phyloP scores from a whole-genome alignment of 257 asterid species.

The Rehmannia glutinosa region DNA sequence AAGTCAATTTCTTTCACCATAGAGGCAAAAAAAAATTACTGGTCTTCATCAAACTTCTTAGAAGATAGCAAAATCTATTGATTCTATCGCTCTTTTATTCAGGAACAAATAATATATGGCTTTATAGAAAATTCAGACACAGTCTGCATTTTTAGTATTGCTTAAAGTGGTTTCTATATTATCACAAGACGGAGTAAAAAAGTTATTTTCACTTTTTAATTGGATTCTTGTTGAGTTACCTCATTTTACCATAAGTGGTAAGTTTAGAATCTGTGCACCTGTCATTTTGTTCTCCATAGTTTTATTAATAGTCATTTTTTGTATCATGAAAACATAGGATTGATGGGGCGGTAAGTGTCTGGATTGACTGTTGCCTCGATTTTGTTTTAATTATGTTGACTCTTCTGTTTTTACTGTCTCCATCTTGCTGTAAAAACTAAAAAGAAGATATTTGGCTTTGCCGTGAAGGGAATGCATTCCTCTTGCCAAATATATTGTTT shows the following conservation, averaged over 20 bases:
- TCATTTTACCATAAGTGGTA: conserved; percentile 25
- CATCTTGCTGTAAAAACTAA: neutral
- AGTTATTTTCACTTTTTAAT: neutral
- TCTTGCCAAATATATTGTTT: too few species aligned
- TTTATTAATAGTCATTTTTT: neutral
- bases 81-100: neutral
- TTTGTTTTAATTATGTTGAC: neutral
- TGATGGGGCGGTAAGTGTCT: conserved; percentile 6
- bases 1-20: neutral
- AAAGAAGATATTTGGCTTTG: conserved; percentile 22
- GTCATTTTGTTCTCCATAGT: conserved; percentile 16
- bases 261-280: conserved; percentile 14
- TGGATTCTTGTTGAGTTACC: conserved; percentile 19
- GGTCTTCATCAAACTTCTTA: neutral
- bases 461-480: conserved; percentile 13
- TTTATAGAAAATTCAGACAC: conserved; percentile 19
- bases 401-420: neutral
- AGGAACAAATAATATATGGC: conserved; percentile 9
- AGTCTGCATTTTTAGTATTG: conserved; percentile 24
- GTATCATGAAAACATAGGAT: neutral
- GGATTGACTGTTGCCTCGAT: conserved; percentile 10
- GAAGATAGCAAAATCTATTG: conserved; percentile 5
- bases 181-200: neutral
- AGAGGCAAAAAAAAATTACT: neutral
- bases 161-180: conserved; percentile 13